Percentiles rank a stretch among this genome's conserved stretches.
These are phyloP conservation scores for Astraeus odoratus DNA, from an alignment of 768 basidiomycete species.

Conservation along the genomic window DNA sequence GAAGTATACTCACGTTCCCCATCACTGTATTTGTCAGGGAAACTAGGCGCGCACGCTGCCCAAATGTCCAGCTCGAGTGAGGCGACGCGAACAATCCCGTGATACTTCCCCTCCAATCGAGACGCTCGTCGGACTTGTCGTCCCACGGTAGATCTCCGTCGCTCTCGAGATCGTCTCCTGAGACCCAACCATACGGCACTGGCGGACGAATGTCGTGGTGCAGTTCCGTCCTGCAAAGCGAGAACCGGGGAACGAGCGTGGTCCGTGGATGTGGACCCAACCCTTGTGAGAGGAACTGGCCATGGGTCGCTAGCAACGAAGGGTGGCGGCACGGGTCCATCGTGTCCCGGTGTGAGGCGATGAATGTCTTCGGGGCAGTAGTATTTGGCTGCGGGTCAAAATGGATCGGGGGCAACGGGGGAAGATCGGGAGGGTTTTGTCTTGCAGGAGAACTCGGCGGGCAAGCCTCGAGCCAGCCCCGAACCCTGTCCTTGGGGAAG, in stretches of 20 bases:
- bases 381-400: background rate
- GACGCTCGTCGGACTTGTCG: conserved; percentile 50
- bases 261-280: conserved; percentile 40
- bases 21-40: conserved; percentile 33
- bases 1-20: conserved; percentile 34
- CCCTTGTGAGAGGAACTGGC: conserved; percentile 44
- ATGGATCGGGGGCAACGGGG: background rate
- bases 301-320: conserved; percentile 34
- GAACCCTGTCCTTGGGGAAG: conserved; percentile 27
- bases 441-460: conserved; percentile 19
- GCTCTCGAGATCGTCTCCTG: conserved; percentile 31
- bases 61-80: conserved; percentile 38
- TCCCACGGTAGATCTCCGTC: conserved; percentile 58
- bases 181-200: conserved; percentile 41
- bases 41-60: conserved; percentile 46
- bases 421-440: conserved; percentile 26
- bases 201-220: conserved; percentile 53
- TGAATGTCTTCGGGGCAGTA: conserved; percentile 22
- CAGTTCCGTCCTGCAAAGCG: conserved; percentile 40
- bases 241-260: conserved; percentile 45
- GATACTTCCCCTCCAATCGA: conserved; percentile 70
- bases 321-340: conserved; percentile 36
- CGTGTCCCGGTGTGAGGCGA: conserved; percentile 27
- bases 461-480: conserved; percentile 20
- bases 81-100: conserved; percentile 51